phyloP scores from a whole-genome alignment of 2,329 filamentous ascomycete species.

The Macrophomina tecta region DNA sequence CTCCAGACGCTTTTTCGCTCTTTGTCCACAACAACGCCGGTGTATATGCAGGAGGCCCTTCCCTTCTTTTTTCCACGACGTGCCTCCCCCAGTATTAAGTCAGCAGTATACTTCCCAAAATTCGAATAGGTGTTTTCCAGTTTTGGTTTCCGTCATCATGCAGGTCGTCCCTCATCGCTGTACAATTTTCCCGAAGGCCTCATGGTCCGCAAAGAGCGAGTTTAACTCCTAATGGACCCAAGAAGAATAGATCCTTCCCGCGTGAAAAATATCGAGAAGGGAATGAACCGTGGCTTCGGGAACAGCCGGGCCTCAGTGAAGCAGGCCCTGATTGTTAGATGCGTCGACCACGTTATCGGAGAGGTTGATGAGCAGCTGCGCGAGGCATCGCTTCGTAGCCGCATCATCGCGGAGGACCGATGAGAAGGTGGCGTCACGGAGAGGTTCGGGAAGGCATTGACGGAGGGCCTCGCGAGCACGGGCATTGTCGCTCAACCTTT shows the following conservation, averaged over 20 bases:
- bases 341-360: constrained; percentile 79
- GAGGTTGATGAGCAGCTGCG: constrained; percentile 95
- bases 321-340: constrained; percentile 44
- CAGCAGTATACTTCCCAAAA: constrained; percentile 12
- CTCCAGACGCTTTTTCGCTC: constrained; percentile 24
- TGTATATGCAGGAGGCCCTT: constrained; percentile 23
- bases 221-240: neutral
- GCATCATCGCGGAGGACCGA: constrained; percentile 96
- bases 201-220: constrained; percentile 10
- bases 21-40: constrained; percentile 20
- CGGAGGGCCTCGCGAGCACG: constrained; percentile 91
- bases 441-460: constrained; percentile 95
- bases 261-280: constrained; percentile 5
- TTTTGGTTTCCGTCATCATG: constrained; percentile 13
- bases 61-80: constrained; percentile 7
- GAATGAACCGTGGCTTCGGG: neutral
- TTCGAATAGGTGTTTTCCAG: neutral
- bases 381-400: constrained; percentile 94
- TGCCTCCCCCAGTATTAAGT: constrained; percentile 15
- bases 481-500: constrained; percentile 91
- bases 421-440: constrained; percentile 97
- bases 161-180: constrained; percentile 22
- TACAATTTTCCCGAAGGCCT: constrained; percentile 16
- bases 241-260: neutral
- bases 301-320: constrained; percentile 34